Evolutionary conservation across 2,329 filamentous ascomycete species (phyloP).

Genomic region (Aureobasidium uvarum): DNA sequence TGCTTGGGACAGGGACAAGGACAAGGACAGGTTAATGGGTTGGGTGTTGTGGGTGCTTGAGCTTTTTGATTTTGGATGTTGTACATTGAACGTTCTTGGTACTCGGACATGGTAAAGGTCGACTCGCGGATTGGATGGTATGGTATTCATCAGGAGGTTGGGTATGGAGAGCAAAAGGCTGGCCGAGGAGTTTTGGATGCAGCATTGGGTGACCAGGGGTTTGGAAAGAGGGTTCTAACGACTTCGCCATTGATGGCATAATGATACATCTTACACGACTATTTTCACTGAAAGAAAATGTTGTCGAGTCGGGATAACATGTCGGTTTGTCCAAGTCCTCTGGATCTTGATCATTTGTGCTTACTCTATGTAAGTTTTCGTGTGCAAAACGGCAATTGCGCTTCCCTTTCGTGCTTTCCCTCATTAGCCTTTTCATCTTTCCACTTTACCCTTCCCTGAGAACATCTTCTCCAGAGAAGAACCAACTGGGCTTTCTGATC

Average conservation of each 20-base stretch:
- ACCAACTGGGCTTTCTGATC: neutral
- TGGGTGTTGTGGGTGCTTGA: slow-evolving; percentile 35
- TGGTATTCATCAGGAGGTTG: neutral
- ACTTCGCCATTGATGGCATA: neutral
- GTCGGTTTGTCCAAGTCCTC: too few species aligned
- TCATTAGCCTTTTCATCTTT: neutral
- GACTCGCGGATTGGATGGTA: neutral
- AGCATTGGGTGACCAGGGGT: neutral
- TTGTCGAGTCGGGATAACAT: too few species aligned
- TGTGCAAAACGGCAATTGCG: neutral
- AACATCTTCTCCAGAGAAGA: slow-evolving; percentile 15
- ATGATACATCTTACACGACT: neutral
- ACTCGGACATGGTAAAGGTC: neutral
- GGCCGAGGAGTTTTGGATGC: neutral
- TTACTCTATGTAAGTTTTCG: too few species aligned
- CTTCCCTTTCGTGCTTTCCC: neutral
- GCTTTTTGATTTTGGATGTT: neutral
- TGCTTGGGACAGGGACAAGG: neutral
- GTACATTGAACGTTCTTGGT: neutral
- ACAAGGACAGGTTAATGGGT: slow-evolving; percentile 27
- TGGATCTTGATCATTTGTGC: too few species aligned
- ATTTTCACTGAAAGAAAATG: neutral
- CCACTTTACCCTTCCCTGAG: neutral
- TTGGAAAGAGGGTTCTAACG: neutral
- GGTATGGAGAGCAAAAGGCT: neutral